Base-by-base conservation (phyloP, 2,329 filamentous ascomycete genomes). In the Hypoxylon sp. region DNA sequence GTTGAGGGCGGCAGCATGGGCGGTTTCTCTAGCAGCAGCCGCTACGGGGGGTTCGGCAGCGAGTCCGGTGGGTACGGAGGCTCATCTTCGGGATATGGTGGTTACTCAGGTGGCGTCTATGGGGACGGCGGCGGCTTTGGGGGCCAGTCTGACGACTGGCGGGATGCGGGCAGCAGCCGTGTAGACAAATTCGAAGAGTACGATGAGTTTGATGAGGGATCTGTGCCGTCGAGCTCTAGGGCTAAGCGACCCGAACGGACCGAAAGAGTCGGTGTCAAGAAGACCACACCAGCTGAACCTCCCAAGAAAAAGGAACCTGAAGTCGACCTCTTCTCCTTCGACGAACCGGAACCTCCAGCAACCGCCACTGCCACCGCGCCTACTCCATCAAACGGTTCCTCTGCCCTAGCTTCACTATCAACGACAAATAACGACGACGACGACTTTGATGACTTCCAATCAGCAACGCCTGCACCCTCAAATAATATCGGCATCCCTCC, bases 391-490 rank as follows among this genome's bases (percentile, higher is more conserved):
- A 83, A 82, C 51, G 79, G 79, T 56, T 82, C 83, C 52, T 80
- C 79, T 46, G 83, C 82, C 13, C 73, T 89, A 53, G 83, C 83
- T 48, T 80, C 84, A 15, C 77, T 89, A 53, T 76, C 79, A 15
- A 78, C 82, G 47, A 75, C 81, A 15, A 80, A 81, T 31, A 83
- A 84, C 56, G 91, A 93, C 69, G 95, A 98, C 71, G 94, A 97
- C 73, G 96, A 98, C 70, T 98, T 98, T 76, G 96, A 98, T 77
- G 96, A 99, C 77, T 98, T 98, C 85, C 93, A 97, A 80, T 97
- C 94, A 19, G 95, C 95, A 13, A 84, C 92, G 2, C 88, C 91
- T 2, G 83, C 84, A 42, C 79, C 86, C 19, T 82, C 85, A 74
- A 73, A 79, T 73, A 71, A 78, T 69, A 71, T 82, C 71, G 73